Conservation (phyloP, 1,139 yeast genomes). For the Hyphopichia burtonii region DNA sequence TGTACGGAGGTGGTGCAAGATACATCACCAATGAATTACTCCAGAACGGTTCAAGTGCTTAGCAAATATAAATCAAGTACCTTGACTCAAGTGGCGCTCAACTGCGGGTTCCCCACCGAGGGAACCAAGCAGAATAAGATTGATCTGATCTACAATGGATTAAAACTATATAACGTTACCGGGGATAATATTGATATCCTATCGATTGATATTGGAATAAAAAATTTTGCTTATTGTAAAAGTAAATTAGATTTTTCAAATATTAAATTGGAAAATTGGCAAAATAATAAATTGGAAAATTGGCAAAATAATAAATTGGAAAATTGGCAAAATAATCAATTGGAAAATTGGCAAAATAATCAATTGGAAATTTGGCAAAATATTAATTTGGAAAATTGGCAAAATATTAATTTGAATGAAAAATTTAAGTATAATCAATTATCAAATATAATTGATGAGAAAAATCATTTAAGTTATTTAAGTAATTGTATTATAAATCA, state of each 20-base stretch:
- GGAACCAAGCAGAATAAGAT: slow-evolving; percentile 1
- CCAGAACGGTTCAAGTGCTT: too few species aligned
- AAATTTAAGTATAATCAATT: slow-evolving; percentile 12
- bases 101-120: slow-evolving; percentile 1
- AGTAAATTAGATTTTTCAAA: background rate
- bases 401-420: slow-evolving; percentile 10
- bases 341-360: too few species aligned
- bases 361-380: background rate
- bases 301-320: slow-evolving; percentile 4
- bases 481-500: slow-evolving; percentile 19
- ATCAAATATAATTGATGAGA: slow-evolving; percentile 18
- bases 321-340: slow-evolving; percentile 10
- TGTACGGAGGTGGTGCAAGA: too few species aligned
- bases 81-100: background rate
- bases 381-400: slow-evolving; percentile 1
- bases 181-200: slow-evolving; percentile 8
- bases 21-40: too few species aligned
- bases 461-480: slow-evolving; percentile 25
- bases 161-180: slow-evolving; percentile 1
- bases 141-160: background rate
- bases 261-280: background rate
- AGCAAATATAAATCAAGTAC: background rate
- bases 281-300: background rate
- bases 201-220: slow-evolving; percentile 41
- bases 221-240: slow-evolving; percentile 41